Base-by-base conservation (phyloP, 345 rosid genomes). In the Citrus maxima region DNA sequence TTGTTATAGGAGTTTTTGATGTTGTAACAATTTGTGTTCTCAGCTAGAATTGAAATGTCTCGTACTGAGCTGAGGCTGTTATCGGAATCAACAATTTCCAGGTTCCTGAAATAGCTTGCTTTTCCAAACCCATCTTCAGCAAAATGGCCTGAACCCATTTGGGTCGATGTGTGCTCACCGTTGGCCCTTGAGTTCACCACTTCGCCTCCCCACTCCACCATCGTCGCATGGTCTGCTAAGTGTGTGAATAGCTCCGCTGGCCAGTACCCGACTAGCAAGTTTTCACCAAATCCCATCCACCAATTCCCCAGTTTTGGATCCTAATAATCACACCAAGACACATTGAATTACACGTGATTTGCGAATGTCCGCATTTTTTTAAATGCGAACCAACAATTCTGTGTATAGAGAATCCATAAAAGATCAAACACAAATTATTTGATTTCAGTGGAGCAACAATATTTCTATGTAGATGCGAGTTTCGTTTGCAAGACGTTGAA, bases 161-260 rank as follows among this genome's bases (percentile, higher is more conserved):
- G 95, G 5, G 99, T 96, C 4, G 92, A 79, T 2, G 99, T 96
- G 91, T 94, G 99, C 66, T 81, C 32, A 21, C 97, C 97, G 21
- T 92, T 83, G 82, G 93, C 88, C 71, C 97, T 86, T 7, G 98
- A 86, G 87, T 96, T 96, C 70, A 96, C 98, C 42, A 96, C 95
- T 69, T 96, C 99, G 9, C 99, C 98, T 0, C 99, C 98, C 98
- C 98, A 96, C 78, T 94, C 98, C 79, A 96, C 97, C 89, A 95
- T 93, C 37, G 97, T 91, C 25, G 99, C 98, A 22, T 87, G 98
- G 84, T 93, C 89, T 0, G 95, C 89, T 38, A 96, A 78, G 87
- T 94, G 99, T 0, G 98, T 93, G 77, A 96, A 96, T 25, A 96
- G 84, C 88, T 93, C 98, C 3, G 99, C 88, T 25, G 99, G 99